Base-by-base conservation (phyloP, 2,329 filamentous ascomycete genomes). In the Coniochaeta sp. region DNA sequence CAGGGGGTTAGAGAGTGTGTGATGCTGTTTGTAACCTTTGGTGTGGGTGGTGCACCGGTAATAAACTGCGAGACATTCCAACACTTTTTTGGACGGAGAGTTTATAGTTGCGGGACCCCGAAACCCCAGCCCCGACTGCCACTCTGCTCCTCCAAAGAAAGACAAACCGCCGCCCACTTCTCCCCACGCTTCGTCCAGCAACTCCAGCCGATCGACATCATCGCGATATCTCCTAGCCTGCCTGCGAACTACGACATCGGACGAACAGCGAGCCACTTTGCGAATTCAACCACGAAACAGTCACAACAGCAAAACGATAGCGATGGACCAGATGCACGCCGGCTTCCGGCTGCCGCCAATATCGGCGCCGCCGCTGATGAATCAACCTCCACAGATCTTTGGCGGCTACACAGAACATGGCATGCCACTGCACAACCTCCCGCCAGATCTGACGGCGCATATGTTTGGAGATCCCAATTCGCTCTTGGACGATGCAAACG, bases 321-420 rank as follows among this genome's bases (percentile, higher is more conserved):
- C 55, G 49, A 78, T 78, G 75, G 74, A 81, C 59, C 76, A 74
- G 56, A 74, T 81, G 62, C 65, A 68, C 53, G 53, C 52, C 53
- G 71, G 71, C 63, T 84, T 82, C 62, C 78, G 81, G 61, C 78
- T 85, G 66, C 77, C 79, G 52, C 68, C 71, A 57, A 78, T 80
- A 71, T 67, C 64, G 52, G 71, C 74, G 58, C 79, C 79, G 58
- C 76, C 79, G 51, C 70, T 87, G 60, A 79, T 86, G 71, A 81
- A 82, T 65, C 83, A 82, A 58, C 80, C 83, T 55, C 82, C 84
- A 27, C 84, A 87, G 64, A 82, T 89, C 51, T 90, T 87, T 61
- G 81, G 83, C 52, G 71, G 71, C 51, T 88, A 86, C 61, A 67
- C 71, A 40, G 69, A 76, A 42, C 83, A 87, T 62, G 79, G 79